Evolutionary conservation across 2,329 filamentous ascomycete genomes (phyloP).

Genomic region (Nigrospora sphaerica): DNA sequence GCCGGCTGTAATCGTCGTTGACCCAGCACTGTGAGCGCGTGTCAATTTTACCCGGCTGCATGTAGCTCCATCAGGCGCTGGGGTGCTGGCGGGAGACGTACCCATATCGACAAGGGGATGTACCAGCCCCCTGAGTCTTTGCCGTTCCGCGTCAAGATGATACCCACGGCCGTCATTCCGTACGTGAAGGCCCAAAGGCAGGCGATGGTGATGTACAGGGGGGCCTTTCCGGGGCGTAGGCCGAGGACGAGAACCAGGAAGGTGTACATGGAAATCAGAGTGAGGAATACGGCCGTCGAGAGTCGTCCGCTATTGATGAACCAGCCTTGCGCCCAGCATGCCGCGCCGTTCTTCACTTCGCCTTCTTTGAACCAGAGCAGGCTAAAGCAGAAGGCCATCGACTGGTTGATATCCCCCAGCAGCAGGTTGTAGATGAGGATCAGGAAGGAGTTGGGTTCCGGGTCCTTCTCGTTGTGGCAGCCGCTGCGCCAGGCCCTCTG

Average conservation of each 20-base stretch:
- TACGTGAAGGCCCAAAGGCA: background rate
- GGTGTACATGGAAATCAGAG: background rate
- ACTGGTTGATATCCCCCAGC: background rate
- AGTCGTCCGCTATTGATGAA: background rate
- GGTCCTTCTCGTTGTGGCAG: too few species aligned
- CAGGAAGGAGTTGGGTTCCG: constrained; percentile 53
- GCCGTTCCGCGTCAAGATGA: constrained; percentile 20
- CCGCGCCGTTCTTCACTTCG: background rate
- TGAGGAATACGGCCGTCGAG: background rate
- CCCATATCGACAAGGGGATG: constrained; percentile 38
- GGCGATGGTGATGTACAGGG: background rate
- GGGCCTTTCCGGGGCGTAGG: background rate
- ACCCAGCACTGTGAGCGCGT: constrained; percentile 49
- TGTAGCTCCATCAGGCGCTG: too few species aligned
- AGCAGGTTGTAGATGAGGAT: constrained; percentile 64
- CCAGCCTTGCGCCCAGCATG: background rate
- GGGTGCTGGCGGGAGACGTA: background rate
- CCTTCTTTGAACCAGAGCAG: background rate
- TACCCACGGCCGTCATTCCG: background rate
- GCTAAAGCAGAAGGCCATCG: background rate
- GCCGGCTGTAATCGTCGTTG: constrained; percentile 37
- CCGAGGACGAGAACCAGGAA: background rate
- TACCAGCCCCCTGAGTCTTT: constrained; percentile 56
- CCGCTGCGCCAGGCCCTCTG: too few species aligned
- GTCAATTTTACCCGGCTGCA: background rate